Evolutionary conservation across 208 protist species (phyloP).

Genomic region (Naegleria fowleri): DNA sequence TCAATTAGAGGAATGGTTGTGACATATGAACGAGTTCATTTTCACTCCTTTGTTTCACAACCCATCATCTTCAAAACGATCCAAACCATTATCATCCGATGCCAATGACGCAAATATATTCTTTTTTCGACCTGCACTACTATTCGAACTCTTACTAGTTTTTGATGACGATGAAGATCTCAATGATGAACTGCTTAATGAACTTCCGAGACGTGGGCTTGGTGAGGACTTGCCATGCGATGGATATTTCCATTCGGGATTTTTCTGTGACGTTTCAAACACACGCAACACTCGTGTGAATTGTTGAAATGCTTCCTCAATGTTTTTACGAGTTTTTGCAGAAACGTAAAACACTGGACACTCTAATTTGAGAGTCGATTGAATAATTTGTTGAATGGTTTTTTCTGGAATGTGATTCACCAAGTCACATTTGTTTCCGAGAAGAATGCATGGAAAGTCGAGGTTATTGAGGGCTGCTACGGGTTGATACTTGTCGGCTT

Average conservation of each 20-base stretch:
- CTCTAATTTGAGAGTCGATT: neutral
- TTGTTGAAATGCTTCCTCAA: slow-evolving; percentile 47
- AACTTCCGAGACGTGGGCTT: no score
- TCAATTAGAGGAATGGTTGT: no score
- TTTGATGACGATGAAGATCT: no score
- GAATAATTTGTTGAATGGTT: neutral
- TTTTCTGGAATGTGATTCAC: neutral
- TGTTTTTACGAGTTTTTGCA: slow-evolving; percentile 49
- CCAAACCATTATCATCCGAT: no score
- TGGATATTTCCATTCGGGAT: neutral
- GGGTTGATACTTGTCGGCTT: slow-evolving; percentile 42
- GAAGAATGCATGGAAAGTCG: neutral
- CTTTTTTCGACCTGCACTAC: no score
- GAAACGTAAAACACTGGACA: slow-evolving; percentile 44
- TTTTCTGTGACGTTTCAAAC: neutral
- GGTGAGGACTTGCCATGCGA: no score
- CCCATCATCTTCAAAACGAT: no score
- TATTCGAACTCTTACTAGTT: no score
- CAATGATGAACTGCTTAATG: no score
- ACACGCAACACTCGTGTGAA: slow-evolving; percentile 32
- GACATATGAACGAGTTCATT: no score
- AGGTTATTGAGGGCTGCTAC: neutral
- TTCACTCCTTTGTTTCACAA: no score
- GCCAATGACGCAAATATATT: no score
- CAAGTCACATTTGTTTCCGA: slow-evolving; percentile 14